Conservation (phyloP, 2,329 filamentous ascomycete species). For the Alternaria conjuncta region DNA sequence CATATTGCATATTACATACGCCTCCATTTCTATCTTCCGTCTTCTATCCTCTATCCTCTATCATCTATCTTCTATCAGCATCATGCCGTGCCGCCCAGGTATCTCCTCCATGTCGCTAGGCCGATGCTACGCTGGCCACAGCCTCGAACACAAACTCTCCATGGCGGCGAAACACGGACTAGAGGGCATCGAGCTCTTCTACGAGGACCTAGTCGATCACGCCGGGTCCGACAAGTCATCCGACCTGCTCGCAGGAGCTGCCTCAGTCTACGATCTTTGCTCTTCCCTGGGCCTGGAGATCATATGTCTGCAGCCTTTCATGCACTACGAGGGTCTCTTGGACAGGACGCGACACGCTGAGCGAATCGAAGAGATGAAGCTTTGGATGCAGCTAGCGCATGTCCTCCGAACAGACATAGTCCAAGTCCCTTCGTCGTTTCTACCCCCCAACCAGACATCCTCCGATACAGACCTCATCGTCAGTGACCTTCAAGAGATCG, state of each 20-base stretch:
- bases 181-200: slow-evolving; percentile 76
- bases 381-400: slow-evolving; percentile 73
- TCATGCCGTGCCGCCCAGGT: slow-evolving; percentile 64
- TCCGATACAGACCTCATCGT: slow-evolving; percentile 64
- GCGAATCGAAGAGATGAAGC: slow-evolving; percentile 66
- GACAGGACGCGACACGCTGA: slow-evolving; percentile 65
- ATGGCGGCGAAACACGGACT: slow-evolving; percentile 70
- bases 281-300: slow-evolving; percentile 62
- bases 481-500: slow-evolving; percentile 67
- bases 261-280: slow-evolving; percentile 64
- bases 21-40: background rate
- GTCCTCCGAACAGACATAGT: slow-evolving; percentile 73
- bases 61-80: slow-evolving; percentile 6
- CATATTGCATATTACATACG: background rate
- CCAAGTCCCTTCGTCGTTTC: slow-evolving; percentile 75
- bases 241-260: slow-evolving; percentile 65
- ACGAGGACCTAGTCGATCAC: slow-evolving; percentile 74
- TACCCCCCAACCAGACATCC: slow-evolving; percentile 60
- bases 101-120: slow-evolving; percentile 82
- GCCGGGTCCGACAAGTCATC: slow-evolving; percentile 55
- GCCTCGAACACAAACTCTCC: slow-evolving; percentile 70
- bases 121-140: slow-evolving; percentile 70
- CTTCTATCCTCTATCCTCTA: background rate
- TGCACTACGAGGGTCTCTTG: slow-evolving; percentile 76
- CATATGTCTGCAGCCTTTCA: slow-evolving; percentile 77